Evolutionary conservation across 2,329 filamentous ascomycete genomes (phyloP).

Genomic region (Bipolaris cookei): DNA sequence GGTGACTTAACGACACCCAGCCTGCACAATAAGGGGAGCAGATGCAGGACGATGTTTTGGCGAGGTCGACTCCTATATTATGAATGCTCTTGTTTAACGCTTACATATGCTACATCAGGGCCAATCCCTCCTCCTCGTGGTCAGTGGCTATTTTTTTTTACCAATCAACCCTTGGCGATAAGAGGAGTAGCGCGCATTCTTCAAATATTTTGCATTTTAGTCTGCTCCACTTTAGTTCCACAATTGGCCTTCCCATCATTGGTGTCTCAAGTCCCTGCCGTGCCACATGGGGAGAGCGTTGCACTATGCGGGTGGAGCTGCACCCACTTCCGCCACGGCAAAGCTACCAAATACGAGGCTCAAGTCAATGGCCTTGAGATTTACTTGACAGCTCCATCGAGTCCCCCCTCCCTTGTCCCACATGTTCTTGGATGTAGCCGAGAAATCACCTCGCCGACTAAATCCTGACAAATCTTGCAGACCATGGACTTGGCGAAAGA

Average conservation of each 20-base stretch:
- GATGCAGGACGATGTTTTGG: slow-evolving; percentile 11
- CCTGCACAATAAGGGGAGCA: slow-evolving; percentile 12
- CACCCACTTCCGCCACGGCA: slow-evolving; percentile 1
- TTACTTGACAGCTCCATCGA: background rate
- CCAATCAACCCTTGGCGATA: slow-evolving; percentile 3
- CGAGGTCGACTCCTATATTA: slow-evolving; percentile 23
- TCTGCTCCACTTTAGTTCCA: slow-evolving; percentile 1
- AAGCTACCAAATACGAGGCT: background rate
- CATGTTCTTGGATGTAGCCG: no score
- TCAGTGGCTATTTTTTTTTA: slow-evolving; percentile 8
- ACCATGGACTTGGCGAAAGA: background rate
- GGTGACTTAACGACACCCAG: slow-evolving; percentile 9
- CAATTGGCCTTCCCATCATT: background rate
- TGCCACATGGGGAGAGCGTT: slow-evolving; percentile 13
- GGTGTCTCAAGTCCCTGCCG: background rate
- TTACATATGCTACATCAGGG: slow-evolving; percentile 4
- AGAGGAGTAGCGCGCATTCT: background rate
- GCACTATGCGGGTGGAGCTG: background rate
- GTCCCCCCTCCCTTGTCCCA: background rate
- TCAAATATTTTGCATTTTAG: background rate
- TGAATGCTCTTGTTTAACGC: background rate
- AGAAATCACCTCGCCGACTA: no score
- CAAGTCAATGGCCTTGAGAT: background rate
- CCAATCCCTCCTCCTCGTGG: slow-evolving; percentile 10
- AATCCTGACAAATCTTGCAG: no score